Base-by-base conservation (phyloP, 768 basidiomycete species). In the Mycena crocata region DNA sequence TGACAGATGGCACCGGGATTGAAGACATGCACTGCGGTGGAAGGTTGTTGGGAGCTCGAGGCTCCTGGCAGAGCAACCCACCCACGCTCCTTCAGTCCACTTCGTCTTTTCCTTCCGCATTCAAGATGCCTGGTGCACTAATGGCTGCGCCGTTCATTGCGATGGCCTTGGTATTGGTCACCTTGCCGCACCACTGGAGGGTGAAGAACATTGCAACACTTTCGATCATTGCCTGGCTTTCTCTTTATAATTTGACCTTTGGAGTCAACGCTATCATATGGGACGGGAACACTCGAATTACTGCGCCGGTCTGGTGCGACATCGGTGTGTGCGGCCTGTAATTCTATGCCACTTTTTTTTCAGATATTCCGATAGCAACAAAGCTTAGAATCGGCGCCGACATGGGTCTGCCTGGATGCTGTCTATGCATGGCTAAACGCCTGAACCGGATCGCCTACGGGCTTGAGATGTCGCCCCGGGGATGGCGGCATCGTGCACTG, bases 181-280 rank as follows among this genome's bases (percentile, higher is more conserved):
- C 74, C 44, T 42, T 77, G 46, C 69, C 78, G 40, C 73, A 70
- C 62, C 75, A 80, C 62, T 77, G 72, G 72, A 61, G 70, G 31
- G 74, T 74, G 9, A 61, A 74, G 15, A 81, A 75, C 59, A 42
- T 78, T 28, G 63, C 75, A 2, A 80, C 76, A 0, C 57, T 80
- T 0, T 74, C 80, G 1, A 71, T 80, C 13, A 73, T 78, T 23
- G 68, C 51, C 8, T 81, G 80, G 79, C 70, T 81, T 1, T 71
- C 76, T 24, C 60, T 74, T 2, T 46, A 74, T 2, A 76, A 76
- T 59, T 21, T 84, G 5, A 71, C 78, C 9, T 74, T 71, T 56
- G 79, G 80, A 28, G 68, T 85, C 39, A 77, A 86, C 73, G 52
- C 79, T 19, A 68, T 85, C 9, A 64, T 82, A 1, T 86, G 85